phyloP scores from a whole-genome alignment of 2,329 filamentous ascomycete species.

The Neurospora sp. region DNA sequence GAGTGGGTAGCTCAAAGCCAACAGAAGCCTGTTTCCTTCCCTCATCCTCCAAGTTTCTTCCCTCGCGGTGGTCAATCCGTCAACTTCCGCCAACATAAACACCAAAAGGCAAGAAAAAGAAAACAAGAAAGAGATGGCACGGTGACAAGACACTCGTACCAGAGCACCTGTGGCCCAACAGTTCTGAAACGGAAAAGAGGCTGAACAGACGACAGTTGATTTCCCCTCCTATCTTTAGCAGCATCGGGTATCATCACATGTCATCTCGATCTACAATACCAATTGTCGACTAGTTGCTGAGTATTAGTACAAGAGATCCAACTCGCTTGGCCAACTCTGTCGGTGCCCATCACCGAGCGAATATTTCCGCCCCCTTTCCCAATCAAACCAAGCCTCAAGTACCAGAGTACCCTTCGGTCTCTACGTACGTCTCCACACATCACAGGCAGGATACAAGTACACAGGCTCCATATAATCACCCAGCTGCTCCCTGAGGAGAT shows the following conservation, averaged over 20 bases:
- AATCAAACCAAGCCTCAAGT: not conserved
- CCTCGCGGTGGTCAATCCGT: not conserved
- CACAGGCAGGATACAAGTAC: not conserved
- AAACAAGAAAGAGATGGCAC: not conserved
- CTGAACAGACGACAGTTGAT: not conserved
- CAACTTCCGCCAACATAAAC: not conserved
- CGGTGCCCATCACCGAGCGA: not conserved
- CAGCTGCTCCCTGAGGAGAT: not conserved
- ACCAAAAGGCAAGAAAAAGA: not conserved
- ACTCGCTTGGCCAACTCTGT: not conserved
- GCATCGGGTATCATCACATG: not conserved
- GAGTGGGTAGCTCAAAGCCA: not conserved
- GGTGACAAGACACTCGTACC: not conserved
- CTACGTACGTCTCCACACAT: not conserved
- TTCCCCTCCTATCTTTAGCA: not conserved
- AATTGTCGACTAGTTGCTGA: not conserved
- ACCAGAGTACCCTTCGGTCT: not conserved
- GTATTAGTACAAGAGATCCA: not conserved
- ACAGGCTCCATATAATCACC: not conserved
- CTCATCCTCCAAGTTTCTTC: not conserved
- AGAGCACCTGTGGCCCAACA: not conserved
- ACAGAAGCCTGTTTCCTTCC: not conserved
- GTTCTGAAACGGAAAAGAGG: not conserved
- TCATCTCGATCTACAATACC: not conserved
- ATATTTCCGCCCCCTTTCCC: not conserved